Evolutionary conservation across 2,329 filamentous ascomycete genomes (phyloP), one percentile per base, ranked within the genome.

Genomic region (Coniochaeta sp.): DNA sequence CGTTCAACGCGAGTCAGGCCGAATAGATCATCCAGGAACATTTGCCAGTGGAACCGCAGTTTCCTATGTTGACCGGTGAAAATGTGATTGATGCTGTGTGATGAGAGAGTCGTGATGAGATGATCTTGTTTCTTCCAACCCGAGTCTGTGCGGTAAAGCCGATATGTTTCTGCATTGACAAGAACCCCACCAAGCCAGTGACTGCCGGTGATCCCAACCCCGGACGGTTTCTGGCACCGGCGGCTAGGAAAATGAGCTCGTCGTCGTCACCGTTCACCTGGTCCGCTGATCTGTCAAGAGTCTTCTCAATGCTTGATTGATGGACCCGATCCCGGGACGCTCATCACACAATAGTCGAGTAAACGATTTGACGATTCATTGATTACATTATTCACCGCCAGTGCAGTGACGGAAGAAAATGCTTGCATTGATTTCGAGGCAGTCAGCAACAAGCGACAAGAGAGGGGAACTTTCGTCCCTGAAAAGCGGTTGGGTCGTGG

Each of bases 401-500:
- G 47, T 52, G 26, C 24, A n/a, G 47, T 52, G 47, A 47, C 43
- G 47, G n/a, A 28, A 31, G 22, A 22, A 9, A 52, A 12, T 52
- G 47, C 24, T 52, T 28, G 47, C 47, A 52, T 52, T 31, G 47
- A 52, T 31, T 19, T 26, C 47, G n/a, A 52, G 24, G 47, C 47
- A 6, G 47, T 52, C 47, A 52, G 47, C 47, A 52, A 52, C 47
- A 16, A 52, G 43, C 19, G 22, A 47, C 43, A 12, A 40, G 11
- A 28, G 47, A 52, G 47, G 22, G 12, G 24, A 28, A 31, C 14
- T 52, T 12, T 16, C 8, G 24, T 31, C 14, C 28, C 9, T 31
- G 9, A 31, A 60, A 62, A 60, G 57, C 17, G 26, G 17, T 57
- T 64, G 62, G n/a, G n/a, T n/a, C n/a, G n/a, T n/a, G n/a, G n/a